phyloP scores from a whole-genome alignment of 2,329 filamentous ascomycete genomes.

The Pseudophaeomoniella oleicola region DNA sequence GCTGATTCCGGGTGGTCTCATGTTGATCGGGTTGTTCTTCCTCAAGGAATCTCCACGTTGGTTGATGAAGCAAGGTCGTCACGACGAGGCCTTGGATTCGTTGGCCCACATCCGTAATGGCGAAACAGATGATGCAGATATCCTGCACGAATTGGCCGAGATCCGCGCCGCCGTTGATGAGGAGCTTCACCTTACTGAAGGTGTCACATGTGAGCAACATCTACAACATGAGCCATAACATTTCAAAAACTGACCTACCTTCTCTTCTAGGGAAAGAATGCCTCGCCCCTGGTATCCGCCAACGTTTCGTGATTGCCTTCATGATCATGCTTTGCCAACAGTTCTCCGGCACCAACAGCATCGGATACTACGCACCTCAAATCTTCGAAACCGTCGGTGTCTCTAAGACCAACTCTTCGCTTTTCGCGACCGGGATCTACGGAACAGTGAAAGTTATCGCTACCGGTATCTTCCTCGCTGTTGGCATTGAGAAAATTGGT shows the following conservation, averaged over 20 bases:
- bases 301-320: conserved; percentile 21
- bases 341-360: conserved; percentile 23
- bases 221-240: not conserved
- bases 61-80: conserved; percentile 36
- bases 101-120: conserved; percentile 20
- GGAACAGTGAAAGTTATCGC: conserved; percentile 37
- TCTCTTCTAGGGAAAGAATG: conserved; percentile 18
- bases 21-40: conserved; percentile 34
- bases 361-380: conserved; percentile 24
- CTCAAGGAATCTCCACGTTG: conserved; percentile 38
- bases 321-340: conserved; percentile 26
- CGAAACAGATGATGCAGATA: conserved; percentile 10
- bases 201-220: conserved; percentile 20
- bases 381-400: conserved; percentile 23
- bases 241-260: not conserved
- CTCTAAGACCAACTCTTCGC: conserved; percentile 22
- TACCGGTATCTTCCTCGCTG: conserved; percentile 20
- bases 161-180: conserved; percentile 27
- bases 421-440: conserved; percentile 62
- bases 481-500: conserved; percentile 24
- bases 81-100: conserved; percentile 26
- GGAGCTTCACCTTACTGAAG: conserved; percentile 23
- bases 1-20: conserved; percentile 35
- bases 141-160: conserved; percentile 22
- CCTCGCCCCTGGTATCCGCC: conserved; percentile 21